Evolutionary conservation across 31 red algal genomes (phyloP).

Genomic region (Asparagopsis taxiformis): DNA sequence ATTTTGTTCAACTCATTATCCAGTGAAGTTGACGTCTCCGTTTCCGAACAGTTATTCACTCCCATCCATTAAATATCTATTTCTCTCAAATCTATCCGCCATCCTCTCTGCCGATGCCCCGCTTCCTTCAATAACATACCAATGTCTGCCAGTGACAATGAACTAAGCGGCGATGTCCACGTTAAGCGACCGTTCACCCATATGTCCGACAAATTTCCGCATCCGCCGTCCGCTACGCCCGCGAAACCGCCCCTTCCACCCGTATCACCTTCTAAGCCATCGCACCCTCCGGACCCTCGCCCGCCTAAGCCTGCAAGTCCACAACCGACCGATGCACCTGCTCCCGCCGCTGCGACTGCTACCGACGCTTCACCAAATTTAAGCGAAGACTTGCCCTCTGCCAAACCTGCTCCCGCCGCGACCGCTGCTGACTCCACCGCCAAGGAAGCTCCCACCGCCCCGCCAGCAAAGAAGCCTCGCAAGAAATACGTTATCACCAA

Average conservation of each 20-base stretch:
- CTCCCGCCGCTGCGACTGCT: not conserved
- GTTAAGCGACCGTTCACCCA: not conserved
- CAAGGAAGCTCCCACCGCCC: constrained; percentile 8
- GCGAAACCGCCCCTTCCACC: not conserved
- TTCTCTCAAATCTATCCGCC: not conserved
- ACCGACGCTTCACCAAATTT: not conserved
- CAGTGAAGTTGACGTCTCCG: not conserved
- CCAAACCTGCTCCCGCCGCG: not conserved
- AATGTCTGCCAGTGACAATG: too few relatives aligned
- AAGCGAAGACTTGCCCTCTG: too few relatives aligned
- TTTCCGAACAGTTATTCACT: not conserved
- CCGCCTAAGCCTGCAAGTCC: too few relatives aligned
- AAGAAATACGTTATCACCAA: constrained; percentile 95
- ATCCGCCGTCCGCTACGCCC: not conserved
- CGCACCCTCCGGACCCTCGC: too few relatives aligned
- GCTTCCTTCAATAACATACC: not conserved
- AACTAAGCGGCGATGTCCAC: too few relatives aligned
- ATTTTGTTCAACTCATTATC: constrained; percentile 18
- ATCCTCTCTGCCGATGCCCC: not conserved
- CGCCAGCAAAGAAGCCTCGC: constrained; percentile 82
- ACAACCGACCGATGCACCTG: too few relatives aligned
- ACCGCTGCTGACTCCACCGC: not conserved
- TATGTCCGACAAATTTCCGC: not conserved
- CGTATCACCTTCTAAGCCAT: too few relatives aligned
- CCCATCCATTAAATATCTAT: not conserved